Evolutionary conservation across 306 rosid genomes (phyloP), one percentile per base, ranked within the genome.

Genomic region (Castanea crenata): DNA sequence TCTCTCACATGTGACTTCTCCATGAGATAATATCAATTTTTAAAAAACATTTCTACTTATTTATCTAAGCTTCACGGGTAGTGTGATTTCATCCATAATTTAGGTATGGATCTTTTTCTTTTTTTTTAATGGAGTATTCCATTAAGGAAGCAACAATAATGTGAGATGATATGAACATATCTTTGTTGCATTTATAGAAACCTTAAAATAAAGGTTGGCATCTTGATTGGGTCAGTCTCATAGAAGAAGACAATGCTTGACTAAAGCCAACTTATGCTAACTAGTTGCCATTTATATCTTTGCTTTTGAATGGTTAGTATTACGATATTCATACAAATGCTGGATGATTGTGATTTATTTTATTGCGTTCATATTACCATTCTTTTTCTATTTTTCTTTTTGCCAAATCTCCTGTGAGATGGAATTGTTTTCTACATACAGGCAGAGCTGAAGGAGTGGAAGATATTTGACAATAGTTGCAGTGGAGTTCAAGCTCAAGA

Each of bases 371-470:
- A 74, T 6, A 31, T 5, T 74, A 6, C 32, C 12, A 20, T 56
- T 41, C 23, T 31, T 23, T 12, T 41, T 64, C 41, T 9, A 5
- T 25, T 9, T 74, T 31, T 15, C 0, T 1, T 49, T 49, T 5
- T 52, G 12, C 9, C 23, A 67, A 72, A 68, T 8, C 69, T 13
- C 18, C 44, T 6, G 35, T 21, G 7, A n/a, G 25, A 5, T 23
- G 25, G 77, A 5, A 58, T 80, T 78, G 27, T 67, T 63, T 64
- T 55, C 27, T 29, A 11, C 14, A 57, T 68, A 38, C 88, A 91
- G 98, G 89, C 91, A 15, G 97, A 92, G 83, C 88, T 92, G 79
- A 55, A 91, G 87, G 83, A 82, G 88, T 46, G 97, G 98, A 86
- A 87, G 91, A 88, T 90, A 86, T 71, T 79, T 94, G 84, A 87